These are phyloP conservation scores for Corymbia maculata DNA, from an alignment of 345 rosid genomes.

Conservation along the genomic window DNA sequence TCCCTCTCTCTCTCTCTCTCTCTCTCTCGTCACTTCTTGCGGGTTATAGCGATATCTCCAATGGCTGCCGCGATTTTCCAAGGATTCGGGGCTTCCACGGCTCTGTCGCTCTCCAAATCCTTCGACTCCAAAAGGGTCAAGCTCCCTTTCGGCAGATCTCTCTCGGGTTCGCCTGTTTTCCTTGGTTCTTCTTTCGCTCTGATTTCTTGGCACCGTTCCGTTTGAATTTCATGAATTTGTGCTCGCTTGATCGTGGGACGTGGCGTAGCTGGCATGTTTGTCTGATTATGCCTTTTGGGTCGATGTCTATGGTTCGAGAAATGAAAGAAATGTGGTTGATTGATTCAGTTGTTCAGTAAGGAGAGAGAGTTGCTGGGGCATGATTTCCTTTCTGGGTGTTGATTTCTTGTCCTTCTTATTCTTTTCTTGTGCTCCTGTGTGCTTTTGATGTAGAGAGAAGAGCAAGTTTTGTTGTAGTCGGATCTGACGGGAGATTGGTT, in stretches of 20 bases:
- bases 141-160: constrained; percentile 28
- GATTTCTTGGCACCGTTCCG: neutral
- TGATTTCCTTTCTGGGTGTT: neutral
- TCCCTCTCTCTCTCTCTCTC: neutral
- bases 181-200: neutral
- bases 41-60: neutral
- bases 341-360: neutral
- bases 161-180: constrained; percentile 27
- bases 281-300: neutral
- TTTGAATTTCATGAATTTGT: neutral
- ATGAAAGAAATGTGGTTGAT: neutral
- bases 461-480: constrained; percentile 26
- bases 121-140: constrained; percentile 37
- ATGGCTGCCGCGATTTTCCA: constrained; percentile 54
- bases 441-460: constrained; percentile 33
- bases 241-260: neutral
- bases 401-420: neutral
- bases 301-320: neutral
- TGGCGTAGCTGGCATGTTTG: neutral
- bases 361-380: neutral
- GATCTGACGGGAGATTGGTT: constrained; percentile 49
- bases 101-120: constrained; percentile 32
- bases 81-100: constrained; percentile 52
- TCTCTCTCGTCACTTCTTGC: neutral
- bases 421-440: neutral